Evolutionary conservation across 2,329 filamentous ascomycete genomes (phyloP).

Genomic region (Aspergillus fumigatus): DNA sequence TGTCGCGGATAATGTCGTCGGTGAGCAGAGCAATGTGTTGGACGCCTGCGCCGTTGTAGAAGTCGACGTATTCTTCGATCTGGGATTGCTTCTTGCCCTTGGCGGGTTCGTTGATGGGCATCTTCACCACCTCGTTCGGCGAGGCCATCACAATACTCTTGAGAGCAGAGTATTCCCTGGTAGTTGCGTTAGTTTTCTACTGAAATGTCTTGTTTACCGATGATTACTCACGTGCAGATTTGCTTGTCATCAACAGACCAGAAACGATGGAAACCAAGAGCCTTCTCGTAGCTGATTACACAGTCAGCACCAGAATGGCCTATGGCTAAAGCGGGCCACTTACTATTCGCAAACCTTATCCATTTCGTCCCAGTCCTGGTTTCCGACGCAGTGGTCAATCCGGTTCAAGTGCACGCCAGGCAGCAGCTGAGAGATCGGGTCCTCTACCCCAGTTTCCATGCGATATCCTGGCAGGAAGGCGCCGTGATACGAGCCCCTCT

Average conservation of each 20-base stretch:
- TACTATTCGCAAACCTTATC: slow-evolving; percentile 58
- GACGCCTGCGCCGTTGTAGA: slow-evolving; percentile 83
- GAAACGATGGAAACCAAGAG: slow-evolving; percentile 91
- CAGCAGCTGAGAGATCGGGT: slow-evolving; percentile 47
- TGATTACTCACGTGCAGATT: slow-evolving; percentile 61
- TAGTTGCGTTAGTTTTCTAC: not conserved
- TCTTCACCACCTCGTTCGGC: slow-evolving; percentile 82
- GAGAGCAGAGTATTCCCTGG: slow-evolving; percentile 74
- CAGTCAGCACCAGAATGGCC: not conserved
- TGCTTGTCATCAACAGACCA: slow-evolving; percentile 93
- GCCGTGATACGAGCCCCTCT: slow-evolving; percentile 65
- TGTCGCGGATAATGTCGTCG: slow-evolving; percentile 69
- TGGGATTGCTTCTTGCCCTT: slow-evolving; percentile 85
- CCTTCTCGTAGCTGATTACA: slow-evolving; percentile 68
- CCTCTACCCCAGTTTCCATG: slow-evolving; percentile 42
- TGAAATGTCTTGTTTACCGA: too few species aligned
- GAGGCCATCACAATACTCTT: slow-evolving; percentile 88
- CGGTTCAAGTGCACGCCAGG: slow-evolving; percentile 64
- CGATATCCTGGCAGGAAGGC: slow-evolving; percentile 81
- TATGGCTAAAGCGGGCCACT: slow-evolving; percentile 13
- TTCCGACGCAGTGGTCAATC: slow-evolving; percentile 96
- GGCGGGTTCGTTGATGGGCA: slow-evolving; percentile 97
- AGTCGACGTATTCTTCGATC: slow-evolving; percentile 89
- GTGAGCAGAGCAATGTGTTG: slow-evolving; percentile 92
- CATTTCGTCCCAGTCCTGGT: slow-evolving; percentile 94